Base-by-base conservation (phyloP, 2,329 filamentous ascomycete genomes). In the Zasmidium citrigriseum region DNA sequence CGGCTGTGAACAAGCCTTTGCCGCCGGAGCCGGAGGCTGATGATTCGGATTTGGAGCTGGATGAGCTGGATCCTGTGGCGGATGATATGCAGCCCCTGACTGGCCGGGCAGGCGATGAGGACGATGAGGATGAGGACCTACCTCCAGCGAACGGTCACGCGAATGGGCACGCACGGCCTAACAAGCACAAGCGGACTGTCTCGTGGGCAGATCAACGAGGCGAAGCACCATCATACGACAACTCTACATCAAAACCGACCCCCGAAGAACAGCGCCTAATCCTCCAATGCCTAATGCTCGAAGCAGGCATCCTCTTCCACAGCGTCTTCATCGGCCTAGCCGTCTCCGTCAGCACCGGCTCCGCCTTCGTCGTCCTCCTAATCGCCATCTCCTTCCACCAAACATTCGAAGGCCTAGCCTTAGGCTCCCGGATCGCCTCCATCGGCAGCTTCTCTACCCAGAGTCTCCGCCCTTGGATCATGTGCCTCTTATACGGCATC, bases 271-370 rank as follows among this genome's bases (percentile, higher is more conserved):
- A 84, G 68, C 88, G 85, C 67, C 83, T 87, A 72, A 82, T 89
- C 2, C 79, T 90, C 66, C 89, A 92, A 73, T 90, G 90, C 64
- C 83, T 89, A 3, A 81, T 92, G 2, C 82, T 92, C 4, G 89
- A 92, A 73, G 87, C 89, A 57, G 89, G 89, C 60, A 92, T 92
- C 63, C 79, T 92, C 11, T 92, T 92, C 71, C 89, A 92, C 75
- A 89, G 86, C 60, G 83, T 92, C 59, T 90, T 90, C 71, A 88
- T 90, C 57, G 87, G 87, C 58, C 88, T 90, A 80, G 89, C 88
- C 0, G 76, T 90, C 23, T 88, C 85, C 23, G 87, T 90, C 63
- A 87, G 87, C 20, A 83, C 84, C 1, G 85, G 88, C 1, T 76
- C 79, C 4, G 83, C 86, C 3, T 90, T 89, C 71, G 73, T 87